Evolutionary conservation across 2,329 filamentous ascomycete species (phyloP).

Genomic region (Ceratocystis harringtonii): DNA sequence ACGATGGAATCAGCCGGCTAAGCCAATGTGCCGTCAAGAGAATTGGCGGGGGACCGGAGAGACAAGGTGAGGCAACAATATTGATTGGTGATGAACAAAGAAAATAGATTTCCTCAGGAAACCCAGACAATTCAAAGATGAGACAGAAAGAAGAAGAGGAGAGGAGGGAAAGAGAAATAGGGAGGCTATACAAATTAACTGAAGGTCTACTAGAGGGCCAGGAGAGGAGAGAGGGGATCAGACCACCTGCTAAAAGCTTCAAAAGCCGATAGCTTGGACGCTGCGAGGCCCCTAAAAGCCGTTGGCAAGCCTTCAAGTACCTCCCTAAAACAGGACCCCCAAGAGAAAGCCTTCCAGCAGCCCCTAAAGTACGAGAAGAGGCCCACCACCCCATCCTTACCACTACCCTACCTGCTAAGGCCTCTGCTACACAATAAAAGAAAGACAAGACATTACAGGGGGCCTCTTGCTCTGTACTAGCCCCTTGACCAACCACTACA

Average conservation of each 20-base stretch:
- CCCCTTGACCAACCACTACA: too few relatives aligned
- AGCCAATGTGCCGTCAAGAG: not conserved
- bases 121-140: not conserved
- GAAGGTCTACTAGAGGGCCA: not conserved
- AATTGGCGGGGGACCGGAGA: too few relatives aligned
- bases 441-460: too few relatives aligned
- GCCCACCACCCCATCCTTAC: too few relatives aligned
- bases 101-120: too few relatives aligned
- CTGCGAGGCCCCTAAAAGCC: not conserved
- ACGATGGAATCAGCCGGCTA: not conserved
- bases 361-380: too few relatives aligned
- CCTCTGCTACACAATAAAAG: too few relatives aligned
- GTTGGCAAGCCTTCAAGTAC: not conserved
- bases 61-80: too few relatives aligned
- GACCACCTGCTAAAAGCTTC: conserved; percentile 1
- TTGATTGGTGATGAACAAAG: too few relatives aligned
- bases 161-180: not conserved
- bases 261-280: not conserved
- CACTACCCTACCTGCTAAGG: too few relatives aligned
- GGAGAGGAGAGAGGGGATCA: not conserved
- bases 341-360: too few relatives aligned
- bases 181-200: not conserved
- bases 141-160: not conserved
- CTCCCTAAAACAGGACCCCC: not conserved
- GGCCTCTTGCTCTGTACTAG: too few relatives aligned